Conservation (phyloP, 495 filamentous ascomycete genomes). For the Monascus purpureus region DNA sequence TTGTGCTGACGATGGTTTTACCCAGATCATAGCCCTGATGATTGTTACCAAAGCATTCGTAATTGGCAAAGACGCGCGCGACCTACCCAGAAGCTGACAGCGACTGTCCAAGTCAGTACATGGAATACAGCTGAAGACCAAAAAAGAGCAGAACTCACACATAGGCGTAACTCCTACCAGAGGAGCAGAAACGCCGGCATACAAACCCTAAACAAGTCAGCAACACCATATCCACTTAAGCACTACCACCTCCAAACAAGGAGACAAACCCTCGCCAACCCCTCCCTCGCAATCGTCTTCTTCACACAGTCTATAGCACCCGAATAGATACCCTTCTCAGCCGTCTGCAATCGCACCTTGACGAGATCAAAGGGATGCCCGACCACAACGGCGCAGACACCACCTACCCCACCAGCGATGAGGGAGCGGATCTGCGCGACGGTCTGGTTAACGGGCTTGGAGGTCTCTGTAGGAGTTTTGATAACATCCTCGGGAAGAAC, state of each 20-base stretch:
- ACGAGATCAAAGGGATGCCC: conserved; percentile 97
- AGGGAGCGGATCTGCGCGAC: conserved; percentile 56
- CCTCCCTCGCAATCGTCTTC: conserved; percentile 79
- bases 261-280: conserved; percentile 47
- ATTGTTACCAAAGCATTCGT: not conserved
- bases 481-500: conserved; percentile 21
- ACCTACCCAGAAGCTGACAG: conserved; percentile 81
- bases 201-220: conserved; percentile 48
- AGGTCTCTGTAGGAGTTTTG: conserved; percentile 13
- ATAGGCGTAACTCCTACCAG: conserved; percentile 93
- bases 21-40: conserved; percentile 79
- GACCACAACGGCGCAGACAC: conserved; percentile 82
- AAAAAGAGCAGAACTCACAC: conserved; percentile 51
- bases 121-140: not conserved
- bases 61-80: not conserved
- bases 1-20: conserved; percentile 63
- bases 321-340: conserved; percentile 82
- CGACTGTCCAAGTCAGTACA: conserved; percentile 49
- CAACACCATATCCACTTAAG: not conserved
- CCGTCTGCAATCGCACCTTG: conserved; percentile 93
- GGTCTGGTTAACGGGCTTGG: conserved; percentile 30
- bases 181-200: conserved; percentile 94
- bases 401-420: conserved; percentile 81
- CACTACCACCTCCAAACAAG: not conserved
- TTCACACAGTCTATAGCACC: conserved; percentile 84